A percentile compares a stretch with the other conserved stretches of the same genome.
Evolutionary conservation across 768 basidiomycete genomes (phyloP).

Genomic region (Boletus bicolor): DNA sequence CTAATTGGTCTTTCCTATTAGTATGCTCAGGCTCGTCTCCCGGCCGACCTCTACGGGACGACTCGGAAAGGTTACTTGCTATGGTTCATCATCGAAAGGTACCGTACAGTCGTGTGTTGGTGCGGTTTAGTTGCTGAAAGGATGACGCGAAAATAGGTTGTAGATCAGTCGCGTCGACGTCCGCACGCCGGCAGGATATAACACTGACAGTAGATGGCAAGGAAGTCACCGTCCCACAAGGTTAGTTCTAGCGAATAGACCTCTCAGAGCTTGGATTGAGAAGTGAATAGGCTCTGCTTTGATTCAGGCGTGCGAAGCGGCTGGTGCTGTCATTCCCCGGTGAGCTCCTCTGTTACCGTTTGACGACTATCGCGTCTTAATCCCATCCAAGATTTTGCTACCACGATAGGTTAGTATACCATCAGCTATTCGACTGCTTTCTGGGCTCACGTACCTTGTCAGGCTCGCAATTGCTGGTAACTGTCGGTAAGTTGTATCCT

Average conservation of each 20-base stretch:
- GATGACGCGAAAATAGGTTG: conserved; percentile 40
- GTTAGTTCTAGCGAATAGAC: conserved; percentile 43
- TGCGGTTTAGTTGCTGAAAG: conserved; percentile 1
- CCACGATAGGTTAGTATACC: conserved; percentile 65
- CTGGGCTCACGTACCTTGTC: conserved; percentile 1
- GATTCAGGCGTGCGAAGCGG: conserved; percentile 94
- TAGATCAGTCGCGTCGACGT: conserved; percentile 63
- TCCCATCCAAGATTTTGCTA: conserved; percentile 63
- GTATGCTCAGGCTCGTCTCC: conserved; percentile 71
- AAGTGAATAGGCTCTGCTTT: conserved; percentile 75
- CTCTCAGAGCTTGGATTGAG: conserved; percentile 5
- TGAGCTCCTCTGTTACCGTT: conserved; percentile 30
- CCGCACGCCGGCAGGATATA: conserved; percentile 69
- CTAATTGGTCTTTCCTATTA: conserved; percentile 17
- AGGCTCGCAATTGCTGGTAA: conserved; percentile 97
- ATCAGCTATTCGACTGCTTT: not conserved
- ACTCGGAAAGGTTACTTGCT: conserved; percentile 60
- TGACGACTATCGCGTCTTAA: conserved; percentile 10
- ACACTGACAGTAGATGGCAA: conserved; percentile 96
- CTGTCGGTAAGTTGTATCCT: conserved; percentile 65
- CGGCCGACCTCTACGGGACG: conserved; percentile 64
- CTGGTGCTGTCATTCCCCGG: conserved; percentile 80
- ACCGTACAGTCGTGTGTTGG: not conserved
- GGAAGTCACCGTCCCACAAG: conserved; percentile 95
- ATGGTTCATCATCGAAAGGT: conserved; percentile 38